Evolutionary conservation across 2,329 filamentous ascomycete species (phyloP), one percentile per base, ranked within the genome.

Genomic region (Aspergillus sp.): DNA sequence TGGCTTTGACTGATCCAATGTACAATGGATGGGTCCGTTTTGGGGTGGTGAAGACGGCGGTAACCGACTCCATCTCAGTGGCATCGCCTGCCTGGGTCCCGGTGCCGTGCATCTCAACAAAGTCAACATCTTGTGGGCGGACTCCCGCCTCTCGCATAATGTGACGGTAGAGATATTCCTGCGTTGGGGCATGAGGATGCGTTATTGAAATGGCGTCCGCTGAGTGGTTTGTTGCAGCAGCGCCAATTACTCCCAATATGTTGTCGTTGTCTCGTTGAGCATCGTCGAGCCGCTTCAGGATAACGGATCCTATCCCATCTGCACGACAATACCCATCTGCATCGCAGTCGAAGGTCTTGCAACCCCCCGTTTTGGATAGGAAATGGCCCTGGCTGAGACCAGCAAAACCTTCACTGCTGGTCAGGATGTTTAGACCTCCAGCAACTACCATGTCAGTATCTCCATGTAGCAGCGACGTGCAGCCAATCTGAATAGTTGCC

Each of bases 401-500:
- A 4, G 87, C 81, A 75, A 89, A 91, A 77, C 88, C 89, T 71
- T 92, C 89, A 0, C 89, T 87, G 73, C 90, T 90, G 48, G 89
- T 91, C 73, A 92, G 81, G 3, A 71, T 40, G 53, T 89, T 91
- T 9, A 89, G 76, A 58, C 91, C 91, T 55, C 91, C 90, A 2
- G 90, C 88, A 30, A 92, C 85, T 1, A 89, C 90, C 6, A 87
- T 93, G 68, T 95, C 90, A 60, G 87, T 89, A 63, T 95, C 90
- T 51, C 86, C 84, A 3, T 83, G 82, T 82, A 86, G 87, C 9
- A 93, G 77, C 0, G 89, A 84, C 4, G 86, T 87, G 73, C 89
- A 93, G 2, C 85, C 84, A 2, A 89, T 75, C 62, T 91, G 85
- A 40, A 92, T 85, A 0, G 88, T 87, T 2, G 87, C 85, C 3